Percentiles rank a stretch among this genome's conserved stretches.
These are phyloP conservation scores for Lycium barbarum DNA, from an alignment of 257 asterid species.

Conservation along the genomic window DNA sequence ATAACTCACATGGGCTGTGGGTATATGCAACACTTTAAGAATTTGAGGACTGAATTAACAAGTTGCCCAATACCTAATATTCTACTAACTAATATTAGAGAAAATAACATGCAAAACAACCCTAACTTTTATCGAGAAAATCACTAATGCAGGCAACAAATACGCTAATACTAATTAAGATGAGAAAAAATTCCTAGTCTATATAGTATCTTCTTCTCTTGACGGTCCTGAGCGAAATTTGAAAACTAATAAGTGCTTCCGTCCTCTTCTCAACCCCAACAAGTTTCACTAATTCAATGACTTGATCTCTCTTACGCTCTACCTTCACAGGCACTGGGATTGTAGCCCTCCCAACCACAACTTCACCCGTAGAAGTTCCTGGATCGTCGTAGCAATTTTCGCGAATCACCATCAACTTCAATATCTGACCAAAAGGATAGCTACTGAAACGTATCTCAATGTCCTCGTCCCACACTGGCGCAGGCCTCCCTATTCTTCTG, in stretches of 20 bases:
- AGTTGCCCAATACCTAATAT: no score
- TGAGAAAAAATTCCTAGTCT: background rate
- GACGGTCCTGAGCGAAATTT: background rate
- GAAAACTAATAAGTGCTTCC: background rate
- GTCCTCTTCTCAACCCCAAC: background rate
- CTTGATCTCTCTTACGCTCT: background rate
- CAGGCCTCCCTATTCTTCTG: background rate
- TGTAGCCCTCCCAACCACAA: constrained; percentile 14
- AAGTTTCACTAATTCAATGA: background rate
- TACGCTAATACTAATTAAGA: no score
- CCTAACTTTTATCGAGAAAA: no score
- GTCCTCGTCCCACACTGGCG: background rate
- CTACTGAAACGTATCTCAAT: background rate
- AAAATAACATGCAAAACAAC: no score
- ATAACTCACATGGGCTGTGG: no score
- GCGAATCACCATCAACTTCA: background rate
- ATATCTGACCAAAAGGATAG: background rate
- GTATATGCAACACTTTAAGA: no score
- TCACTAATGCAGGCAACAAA: no score
- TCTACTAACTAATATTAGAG: no score
- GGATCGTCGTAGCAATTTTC: background rate
- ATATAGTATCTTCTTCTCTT: background rate
- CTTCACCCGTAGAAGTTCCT: background rate
- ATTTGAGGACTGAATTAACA: no score
- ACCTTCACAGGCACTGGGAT: background rate